Base-by-base conservation (phyloP, 75 land plant species). In the Sequoiadendron giganteum region DNA sequence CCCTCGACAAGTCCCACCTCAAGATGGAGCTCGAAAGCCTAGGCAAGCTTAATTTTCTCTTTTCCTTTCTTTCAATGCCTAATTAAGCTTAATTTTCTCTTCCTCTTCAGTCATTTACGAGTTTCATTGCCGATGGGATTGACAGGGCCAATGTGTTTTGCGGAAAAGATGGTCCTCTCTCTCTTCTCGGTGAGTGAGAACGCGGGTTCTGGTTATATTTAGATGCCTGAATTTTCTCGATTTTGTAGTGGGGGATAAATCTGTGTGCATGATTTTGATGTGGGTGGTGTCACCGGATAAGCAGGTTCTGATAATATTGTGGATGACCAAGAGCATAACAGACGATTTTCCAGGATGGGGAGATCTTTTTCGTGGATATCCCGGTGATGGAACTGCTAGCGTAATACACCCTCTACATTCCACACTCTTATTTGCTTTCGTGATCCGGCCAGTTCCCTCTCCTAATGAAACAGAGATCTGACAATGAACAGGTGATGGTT, bases 361-460 rank as follows among this genome's bases (percentile, higher is more conserved):
- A 56, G 88, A 85, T 83, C 92, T 95, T 19, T 96, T 97, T 76
- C 45, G 93, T 88, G 98, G 89, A 72, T 93, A 85, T 39, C 94
- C 90, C 28, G 95, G 95, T 16, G 98, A 97, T 83, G 99, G 99
- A 83, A 95, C 98, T 42, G 99, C 90, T 56, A 95, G 96, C 88
- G 99, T 97, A 88, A 95, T 97, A 65, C 70, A 34, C 21, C 2
- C n/a, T 7, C 30, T 47, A 3, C 3, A 54, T 16, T 49, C 52
- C 52, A 49, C 52, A 1, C 52, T 49, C 38, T 32, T 32, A 25
- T 19, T 39, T 25, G 34, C 32, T 38, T 38, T 43, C 1, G 2
- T 52, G 13, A 52, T 36, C 0, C 38, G 2, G 0, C 52, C 45
- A 83, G 13, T 52, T 36, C 49, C 42, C 10, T 28, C 10, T 87